Evolutionary conservation across 2,329 filamentous ascomycete species (phyloP).

Genomic region (Arachnomyces sp.): DNA sequence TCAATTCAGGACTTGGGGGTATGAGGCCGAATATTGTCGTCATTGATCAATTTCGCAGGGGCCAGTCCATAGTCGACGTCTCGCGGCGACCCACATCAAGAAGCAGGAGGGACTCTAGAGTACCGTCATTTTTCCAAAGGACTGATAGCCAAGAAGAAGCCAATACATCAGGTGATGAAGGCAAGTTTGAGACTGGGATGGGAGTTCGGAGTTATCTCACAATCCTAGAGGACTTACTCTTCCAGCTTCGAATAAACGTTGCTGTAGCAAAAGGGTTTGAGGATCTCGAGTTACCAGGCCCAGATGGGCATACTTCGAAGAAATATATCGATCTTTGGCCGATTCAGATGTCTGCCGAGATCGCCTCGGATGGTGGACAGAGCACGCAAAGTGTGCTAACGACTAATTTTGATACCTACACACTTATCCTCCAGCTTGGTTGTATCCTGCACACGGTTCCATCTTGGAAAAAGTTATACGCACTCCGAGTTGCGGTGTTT

Average conservation of each 20-base stretch:
- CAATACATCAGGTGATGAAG: constrained; percentile 51
- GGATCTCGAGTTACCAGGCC: constrained; percentile 61
- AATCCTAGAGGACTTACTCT: constrained; percentile 71
- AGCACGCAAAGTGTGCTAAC: constrained; percentile 62
- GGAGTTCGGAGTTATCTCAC: constrained; percentile 69
- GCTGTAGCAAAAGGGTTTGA: constrained; percentile 78
- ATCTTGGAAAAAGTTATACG: constrained; percentile 68
- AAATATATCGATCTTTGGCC: constrained; percentile 85
- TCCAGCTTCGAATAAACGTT: constrained; percentile 74
- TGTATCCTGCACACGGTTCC: constrained; percentile 77
- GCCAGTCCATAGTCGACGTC: constrained; percentile 41
- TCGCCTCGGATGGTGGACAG: constrained; percentile 55
- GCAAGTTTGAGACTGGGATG: constrained; percentile 61
- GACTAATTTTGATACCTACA: constrained; percentile 86
- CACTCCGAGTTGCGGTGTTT: constrained; percentile 72
- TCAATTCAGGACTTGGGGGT: constrained; percentile 74
- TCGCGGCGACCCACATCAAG: constrained; percentile 22
- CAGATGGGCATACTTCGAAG: constrained; percentile 54
- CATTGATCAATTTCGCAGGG: constrained; percentile 64
- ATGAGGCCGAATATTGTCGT: constrained; percentile 87
- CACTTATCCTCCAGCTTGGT: constrained; percentile 77
- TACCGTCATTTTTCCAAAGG: constrained; percentile 10
- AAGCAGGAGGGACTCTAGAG: constrained; percentile 20
- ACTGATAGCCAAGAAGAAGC: not conserved
- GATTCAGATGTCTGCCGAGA: constrained; percentile 85